Evolutionary conservation across 2,329 filamentous ascomycete species (phyloP), one percentile per base, ranked within the genome.

Genomic region (Didymella lethalis): DNA sequence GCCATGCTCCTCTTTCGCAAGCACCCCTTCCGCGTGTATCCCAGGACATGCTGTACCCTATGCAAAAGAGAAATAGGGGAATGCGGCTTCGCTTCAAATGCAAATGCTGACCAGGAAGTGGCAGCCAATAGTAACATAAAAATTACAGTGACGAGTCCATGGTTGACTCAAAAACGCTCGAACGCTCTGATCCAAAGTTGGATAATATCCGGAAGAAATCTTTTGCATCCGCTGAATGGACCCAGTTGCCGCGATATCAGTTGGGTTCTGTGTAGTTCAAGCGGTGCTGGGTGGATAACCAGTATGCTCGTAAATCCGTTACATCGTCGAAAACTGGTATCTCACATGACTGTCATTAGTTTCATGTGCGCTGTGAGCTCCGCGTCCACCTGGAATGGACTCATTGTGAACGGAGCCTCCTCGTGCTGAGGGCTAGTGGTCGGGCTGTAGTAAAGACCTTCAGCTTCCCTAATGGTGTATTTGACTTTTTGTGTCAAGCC

Each of bases 401-500:
- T 75, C 56, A 59, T 59, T 66, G 67, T 68, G 57, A 75, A 75
- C 32, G 75, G 71, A 46, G 76, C 75, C 59, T 77, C 76, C 54
- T 68, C 62, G 48, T 77, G 75, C 58, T 67, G 61, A 40, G 73
- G 72, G 55, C 74, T 78, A 40, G 70, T 72, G 48, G 59, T 67
- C 11, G 81, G 80, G 59, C 79, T 82, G 20, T 76, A 77, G 58
- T 82, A 81, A 12, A 82, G 72, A 23, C 79, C 80, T 68, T 83
- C 81, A 16, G 78, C 79, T 60, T 82, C 79, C 43, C 80, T 76
- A 53, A 83, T 67, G 2, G 76, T 76, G 48, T 80, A 79, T 65
- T 82, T 83, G 48, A 82, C 80, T 66, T 79, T 79, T 34, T 79
- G 79, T 55, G 79, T 81, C 55, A 83, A 72, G 10, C 77, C 77